A percentile compares a stretch with the other conserved stretches of the same genome.
These are phyloP conservation scores for Yarrowia phangngaensis DNA, from an alignment of 805 yeast genomes.

Conservation along the genomic window DNA sequence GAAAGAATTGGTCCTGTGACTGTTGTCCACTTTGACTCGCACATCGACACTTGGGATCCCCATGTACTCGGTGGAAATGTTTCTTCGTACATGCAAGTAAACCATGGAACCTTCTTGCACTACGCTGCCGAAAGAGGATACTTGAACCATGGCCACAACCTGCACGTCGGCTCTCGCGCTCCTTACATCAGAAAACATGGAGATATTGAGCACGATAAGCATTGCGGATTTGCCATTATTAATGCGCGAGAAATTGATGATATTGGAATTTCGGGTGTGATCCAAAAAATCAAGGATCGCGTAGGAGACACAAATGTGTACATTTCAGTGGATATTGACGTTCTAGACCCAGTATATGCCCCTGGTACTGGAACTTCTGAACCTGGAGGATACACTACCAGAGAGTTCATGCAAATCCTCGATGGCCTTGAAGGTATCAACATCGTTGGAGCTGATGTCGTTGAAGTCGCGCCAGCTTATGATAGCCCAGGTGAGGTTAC, in stretches of 20 bases:
- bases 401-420: conserved; percentile 65
- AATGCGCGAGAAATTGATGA: conserved; percentile 67
- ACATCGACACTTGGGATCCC: conserved; percentile 70
- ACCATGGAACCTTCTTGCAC: conserved; percentile 68
- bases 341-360: conserved; percentile 88
- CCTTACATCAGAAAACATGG: conserved; percentile 50
- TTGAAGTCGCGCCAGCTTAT: conserved; percentile 66
- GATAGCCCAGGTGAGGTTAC: conserved; percentile 55
- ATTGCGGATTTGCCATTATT: conserved; percentile 58
- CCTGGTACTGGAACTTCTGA: conserved; percentile 99
- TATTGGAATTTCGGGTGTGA: conserved; percentile 55
- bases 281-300: conserved; percentile 62
- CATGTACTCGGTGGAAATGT: conserved; percentile 59
- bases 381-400: conserved; percentile 87
- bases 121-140: conserved; percentile 68
- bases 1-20: conserved; percentile 59
- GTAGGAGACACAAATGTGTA: conserved; percentile 71
- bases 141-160: conserved; percentile 46
- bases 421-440: conserved; percentile 59
- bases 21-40: conserved; percentile 68
- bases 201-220: conserved; percentile 56
- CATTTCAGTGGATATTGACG: conserved; percentile 92
- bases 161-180: conserved; percentile 64
- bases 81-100: conserved; percentile 53
- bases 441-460: conserved; percentile 71